phyloP scores from a whole-genome alignment of 768 basidiomycete genomes.

The Daedaleopsis sinensis region DNA sequence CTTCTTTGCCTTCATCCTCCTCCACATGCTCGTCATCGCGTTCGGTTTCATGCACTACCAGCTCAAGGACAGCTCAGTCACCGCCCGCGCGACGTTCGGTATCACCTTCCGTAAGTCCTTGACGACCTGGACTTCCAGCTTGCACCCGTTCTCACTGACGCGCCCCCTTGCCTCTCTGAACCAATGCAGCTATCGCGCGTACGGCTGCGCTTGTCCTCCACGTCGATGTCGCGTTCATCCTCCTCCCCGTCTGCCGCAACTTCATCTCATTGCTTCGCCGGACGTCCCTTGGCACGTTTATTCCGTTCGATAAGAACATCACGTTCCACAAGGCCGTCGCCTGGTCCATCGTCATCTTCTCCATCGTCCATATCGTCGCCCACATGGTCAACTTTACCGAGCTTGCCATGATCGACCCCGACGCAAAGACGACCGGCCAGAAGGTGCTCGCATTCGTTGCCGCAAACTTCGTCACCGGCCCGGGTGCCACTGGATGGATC shows the following conservation, averaged over 20 bases:
- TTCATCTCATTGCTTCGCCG: slow-evolving; percentile 89
- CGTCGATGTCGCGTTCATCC: slow-evolving; percentile 90
- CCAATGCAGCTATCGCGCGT: slow-evolving; percentile 74
- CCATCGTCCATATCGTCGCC: slow-evolving; percentile 74
- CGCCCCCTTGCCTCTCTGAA: background rate
- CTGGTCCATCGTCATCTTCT: slow-evolving; percentile 85
- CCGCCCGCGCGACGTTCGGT: slow-evolving; percentile 74
- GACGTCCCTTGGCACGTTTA: slow-evolving; percentile 81
- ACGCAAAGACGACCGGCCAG: slow-evolving; percentile 55
- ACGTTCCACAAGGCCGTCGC: slow-evolving; percentile 89
- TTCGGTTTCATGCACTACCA: slow-evolving; percentile 81
- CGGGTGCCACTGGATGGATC: slow-evolving; percentile 85
- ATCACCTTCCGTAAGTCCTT: slow-evolving; percentile 68
- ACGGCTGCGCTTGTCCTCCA: slow-evolving; percentile 89
- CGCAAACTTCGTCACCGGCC: slow-evolving; percentile 83
- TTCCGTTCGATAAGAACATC: slow-evolving; percentile 94
- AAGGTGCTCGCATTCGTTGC: slow-evolving; percentile 70
- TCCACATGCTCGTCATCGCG: slow-evolving; percentile 76
- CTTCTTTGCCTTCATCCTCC: slow-evolving; percentile 78
- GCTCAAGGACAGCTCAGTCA: slow-evolving; percentile 73
- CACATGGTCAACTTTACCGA: slow-evolving; percentile 86
- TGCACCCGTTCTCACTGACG: background rate
- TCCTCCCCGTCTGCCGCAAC: slow-evolving; percentile 94
- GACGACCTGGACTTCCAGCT: background rate
- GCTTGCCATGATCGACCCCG: slow-evolving; percentile 58